Conservation (phyloP, 768 basidiomycete species). For the Vararia minispora region DNA sequence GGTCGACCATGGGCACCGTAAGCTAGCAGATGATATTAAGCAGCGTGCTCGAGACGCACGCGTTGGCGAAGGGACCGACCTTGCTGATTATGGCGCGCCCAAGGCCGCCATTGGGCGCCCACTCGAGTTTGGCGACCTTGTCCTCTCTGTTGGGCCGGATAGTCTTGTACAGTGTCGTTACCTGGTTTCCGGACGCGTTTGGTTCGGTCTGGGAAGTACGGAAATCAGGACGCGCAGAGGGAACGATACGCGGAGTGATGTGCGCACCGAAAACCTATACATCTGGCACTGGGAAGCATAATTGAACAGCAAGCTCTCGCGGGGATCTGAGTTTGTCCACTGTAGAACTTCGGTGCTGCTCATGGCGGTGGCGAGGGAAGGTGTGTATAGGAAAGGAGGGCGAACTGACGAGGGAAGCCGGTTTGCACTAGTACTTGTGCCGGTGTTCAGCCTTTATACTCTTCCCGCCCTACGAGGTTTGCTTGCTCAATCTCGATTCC, state of each 20-base stretch:
- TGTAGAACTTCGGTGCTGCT: conserved; percentile 50
- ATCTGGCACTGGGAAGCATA: no score
- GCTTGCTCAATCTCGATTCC: no score
- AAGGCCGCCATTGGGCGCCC: conserved; percentile 72
- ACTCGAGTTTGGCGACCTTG: conserved; percentile 80
- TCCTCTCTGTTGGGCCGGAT: conserved; percentile 81
- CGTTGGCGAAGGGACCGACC: conserved; percentile 30
- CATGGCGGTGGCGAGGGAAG: conserved; percentile 32
- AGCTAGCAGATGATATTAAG: conserved; percentile 30
- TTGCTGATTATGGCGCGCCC: conserved; percentile 82
- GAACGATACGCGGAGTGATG: conserved; percentile 8
- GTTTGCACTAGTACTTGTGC: no score
- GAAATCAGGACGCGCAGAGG: conserved; percentile 7
- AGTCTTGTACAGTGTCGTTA: conserved; percentile 72
- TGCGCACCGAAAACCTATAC: conserved; percentile 17
- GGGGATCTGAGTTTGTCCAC: conserved; percentile 82
- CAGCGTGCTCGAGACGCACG: no score
- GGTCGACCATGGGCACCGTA: conserved; percentile 71
- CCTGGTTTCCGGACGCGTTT: conserved; percentile 49
- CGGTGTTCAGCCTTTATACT: conserved; percentile 47
- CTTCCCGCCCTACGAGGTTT: conserved; percentile 30
- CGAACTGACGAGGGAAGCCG: no score
- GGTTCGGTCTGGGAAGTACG: conserved; percentile 45
- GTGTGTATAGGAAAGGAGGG: conserved; percentile 17
- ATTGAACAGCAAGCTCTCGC: conserved; percentile 75